phyloP scores from a whole-genome alignment of 805 yeast species.

The Nadsonia fulvescens region DNA sequence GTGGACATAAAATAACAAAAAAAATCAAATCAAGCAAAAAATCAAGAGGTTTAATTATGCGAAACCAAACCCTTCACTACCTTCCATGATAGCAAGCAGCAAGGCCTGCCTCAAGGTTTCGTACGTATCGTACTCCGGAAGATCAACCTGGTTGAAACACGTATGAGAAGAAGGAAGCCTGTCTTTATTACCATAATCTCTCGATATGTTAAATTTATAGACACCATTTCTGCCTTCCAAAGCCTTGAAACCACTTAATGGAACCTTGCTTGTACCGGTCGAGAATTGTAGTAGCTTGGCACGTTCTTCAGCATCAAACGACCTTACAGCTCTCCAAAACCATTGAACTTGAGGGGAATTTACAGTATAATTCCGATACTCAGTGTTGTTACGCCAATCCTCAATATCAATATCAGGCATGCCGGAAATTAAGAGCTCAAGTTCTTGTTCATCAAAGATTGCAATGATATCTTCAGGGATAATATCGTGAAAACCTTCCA shows the following conservation, averaged over 20 bases:
- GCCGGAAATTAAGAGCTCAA: constrained; percentile 83
- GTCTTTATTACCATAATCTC: constrained; percentile 72
- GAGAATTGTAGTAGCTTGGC: constrained; percentile 90
- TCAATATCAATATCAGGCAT: constrained; percentile 89
- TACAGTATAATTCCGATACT: constrained; percentile 60
- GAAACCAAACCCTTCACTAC: constrained; percentile 90
- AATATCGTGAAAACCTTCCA: constrained; percentile 65
- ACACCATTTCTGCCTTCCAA: constrained; percentile 76
- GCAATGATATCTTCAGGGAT: constrained; percentile 69
- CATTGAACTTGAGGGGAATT: constrained; percentile 79
- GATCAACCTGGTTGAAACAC: constrained; percentile 85
- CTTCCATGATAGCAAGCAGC: constrained; percentile 77
- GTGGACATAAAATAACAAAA: too few species aligned
- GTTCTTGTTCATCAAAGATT: constrained; percentile 87
- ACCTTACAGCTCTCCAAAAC: constrained; percentile 95
- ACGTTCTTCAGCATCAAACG: constrained; percentile 84
- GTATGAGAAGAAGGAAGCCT: constrained; percentile 92
- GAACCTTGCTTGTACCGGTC: constrained; percentile 94
- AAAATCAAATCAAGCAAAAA: too few species aligned
- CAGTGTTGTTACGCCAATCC: constrained; percentile 85
- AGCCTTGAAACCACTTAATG: constrained; percentile 82
- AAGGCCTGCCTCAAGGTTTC: constrained; percentile 69
- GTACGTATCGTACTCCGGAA: constrained; percentile 84
- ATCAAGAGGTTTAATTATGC: too few species aligned
- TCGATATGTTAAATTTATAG: constrained; percentile 72